phyloP scores from a whole-genome alignment of 176 grass and related monocot species.

The Musa itinerans region DNA sequence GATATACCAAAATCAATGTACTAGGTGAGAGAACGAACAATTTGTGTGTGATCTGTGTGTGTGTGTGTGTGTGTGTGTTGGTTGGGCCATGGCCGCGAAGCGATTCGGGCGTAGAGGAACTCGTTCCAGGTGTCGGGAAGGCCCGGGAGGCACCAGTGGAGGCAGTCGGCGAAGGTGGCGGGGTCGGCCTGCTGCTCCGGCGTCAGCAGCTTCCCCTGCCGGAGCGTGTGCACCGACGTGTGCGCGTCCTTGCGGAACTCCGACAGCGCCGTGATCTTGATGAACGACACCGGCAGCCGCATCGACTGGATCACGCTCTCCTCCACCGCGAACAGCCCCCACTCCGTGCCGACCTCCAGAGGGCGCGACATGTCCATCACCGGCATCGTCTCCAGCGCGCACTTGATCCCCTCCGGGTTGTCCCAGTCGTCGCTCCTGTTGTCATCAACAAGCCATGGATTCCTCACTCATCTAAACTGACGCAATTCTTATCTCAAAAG shows the following conservation, averaged over 20 bases:
- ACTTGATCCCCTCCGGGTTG: constrained; percentile 67
- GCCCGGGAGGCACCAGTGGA: constrained; percentile 97
- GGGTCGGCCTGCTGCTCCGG: constrained; percentile 76
- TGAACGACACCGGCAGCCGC: constrained; percentile 62
- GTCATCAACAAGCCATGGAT: neutral
- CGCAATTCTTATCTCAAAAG: neutral
- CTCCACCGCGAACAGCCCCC: constrained; percentile 53
- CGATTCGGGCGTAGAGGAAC: constrained; percentile 61
- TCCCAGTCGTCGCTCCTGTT: constrained; percentile 69
- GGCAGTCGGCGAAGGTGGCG: constrained; percentile 75
- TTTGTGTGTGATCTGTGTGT: too few species aligned
- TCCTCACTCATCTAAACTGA: neutral
- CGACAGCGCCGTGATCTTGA: constrained; percentile 83
- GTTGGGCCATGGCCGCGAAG: constrained; percentile 34
- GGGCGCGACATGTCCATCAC: constrained; percentile 39
- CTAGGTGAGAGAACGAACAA: neutral
- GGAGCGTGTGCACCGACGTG: constrained; percentile 76
- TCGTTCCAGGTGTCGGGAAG: constrained; percentile 87
- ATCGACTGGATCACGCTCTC: constrained; percentile 38
- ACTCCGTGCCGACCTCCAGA: constrained; percentile 76
- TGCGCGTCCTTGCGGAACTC: constrained; percentile 85
- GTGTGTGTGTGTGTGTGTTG: neutral
- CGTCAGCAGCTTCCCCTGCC: constrained; percentile 76
- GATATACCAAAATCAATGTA: too few species aligned
- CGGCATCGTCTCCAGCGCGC: constrained; percentile 72